Base-by-base conservation (phyloP, 2,329 filamentous ascomycete genomes). In the Pestalotiopsis sp. region DNA sequence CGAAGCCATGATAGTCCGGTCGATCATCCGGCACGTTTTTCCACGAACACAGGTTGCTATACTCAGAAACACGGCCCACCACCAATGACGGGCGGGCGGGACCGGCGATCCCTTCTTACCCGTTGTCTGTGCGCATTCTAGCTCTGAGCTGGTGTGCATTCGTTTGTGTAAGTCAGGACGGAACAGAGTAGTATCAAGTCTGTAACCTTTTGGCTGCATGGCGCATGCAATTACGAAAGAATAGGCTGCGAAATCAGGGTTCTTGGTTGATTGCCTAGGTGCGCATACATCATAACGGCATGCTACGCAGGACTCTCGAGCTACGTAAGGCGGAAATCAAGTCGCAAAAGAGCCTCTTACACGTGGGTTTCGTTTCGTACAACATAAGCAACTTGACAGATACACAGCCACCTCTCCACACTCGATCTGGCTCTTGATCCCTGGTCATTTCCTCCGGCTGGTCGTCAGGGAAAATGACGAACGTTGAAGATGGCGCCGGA, bases 1-100 rank as follows among this genome's bases (percentile, higher is more conserved):
- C 40, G 58, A 61, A 61, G 58, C 14, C 38, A 61, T 61, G 58
- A 61, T 61, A n/a, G 24, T 61, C 58, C 58, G 26, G 26, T 39
- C 58, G 58, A 60, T 35, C 22, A 60, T 17, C n/a, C 58, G 56
- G 56, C 17, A 35, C 56, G 13, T 13, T 58, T 26, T 58, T 26
- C 56, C 26, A 26, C 56, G 22, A 26, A 35, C 56, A 35, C 10
- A 58, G 22, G 56, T 58, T 58, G 56, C 58, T 61, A 39, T 61
- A 61, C 58, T 61, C 58, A 35, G 58, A 26, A 61, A 61, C n/a
- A 39, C 30, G 35, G 24, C 58, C 58, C 58, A 39, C 58, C 58
- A 39, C 58, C 58, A 61, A 61, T 61, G 58, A 39, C 26, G 38
- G 11, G 58, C 26, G 58, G 58, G 58, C 26, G 26, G 24, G 26